A percentile compares a stretch with the other conserved stretches of the same genome.
These are phyloP conservation scores for Mucor sp. DNA, from an alignment of 371 early-diverging fungal species.

Conservation along the genomic window DNA sequence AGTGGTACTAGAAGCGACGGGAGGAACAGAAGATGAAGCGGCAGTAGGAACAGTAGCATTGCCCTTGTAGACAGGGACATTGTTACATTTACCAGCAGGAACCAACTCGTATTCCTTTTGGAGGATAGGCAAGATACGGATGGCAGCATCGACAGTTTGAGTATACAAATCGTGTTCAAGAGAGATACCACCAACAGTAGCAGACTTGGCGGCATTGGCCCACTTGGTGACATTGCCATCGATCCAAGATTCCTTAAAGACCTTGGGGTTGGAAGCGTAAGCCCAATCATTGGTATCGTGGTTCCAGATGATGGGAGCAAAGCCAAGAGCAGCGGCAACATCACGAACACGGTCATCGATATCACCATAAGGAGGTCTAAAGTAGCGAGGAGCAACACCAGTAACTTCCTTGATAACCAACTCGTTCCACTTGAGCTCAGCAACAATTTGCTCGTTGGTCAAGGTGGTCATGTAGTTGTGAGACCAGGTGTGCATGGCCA, in stretches of 20 bases:
- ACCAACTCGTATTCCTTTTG: slow-evolving; percentile 26
- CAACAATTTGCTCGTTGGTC: slow-evolving; percentile 63
- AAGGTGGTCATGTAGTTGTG: slow-evolving; percentile 63
- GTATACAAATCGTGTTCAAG: slow-evolving; percentile 49
- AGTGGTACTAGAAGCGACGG: neutral
- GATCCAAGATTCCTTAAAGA: slow-evolving; percentile 27
- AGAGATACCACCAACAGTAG: slow-evolving; percentile 40
- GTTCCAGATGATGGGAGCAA: slow-evolving; percentile 50
- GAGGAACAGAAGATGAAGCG: slow-evolving; percentile 8
- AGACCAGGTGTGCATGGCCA: slow-evolving; percentile 62
- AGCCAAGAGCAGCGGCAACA: slow-evolving; percentile 47
- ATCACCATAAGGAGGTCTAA: slow-evolving; percentile 63
- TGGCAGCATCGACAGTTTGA: slow-evolving; percentile 41
- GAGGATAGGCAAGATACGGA: slow-evolving; percentile 38
- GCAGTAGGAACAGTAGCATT: neutral
- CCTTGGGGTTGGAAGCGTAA: slow-evolving; percentile 14
- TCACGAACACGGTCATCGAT: slow-evolving; percentile 57
- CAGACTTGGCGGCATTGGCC: slow-evolving; percentile 31
- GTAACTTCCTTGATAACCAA: slow-evolving; percentile 61
- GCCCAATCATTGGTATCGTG: slow-evolving; percentile 53
- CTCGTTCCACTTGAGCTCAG: slow-evolving; percentile 66
- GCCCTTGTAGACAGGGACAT: slow-evolving; percentile 32
- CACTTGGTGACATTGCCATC: slow-evolving; percentile 43
- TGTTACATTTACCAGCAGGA: slow-evolving; percentile 34
- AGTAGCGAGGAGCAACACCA: slow-evolving; percentile 63